Percentiles rank a stretch among this genome's conserved stretches.
These are phyloP conservation scores for Amphibolis antarctica DNA, from an alignment of 106 monocot species.

Conservation along the genomic window DNA sequence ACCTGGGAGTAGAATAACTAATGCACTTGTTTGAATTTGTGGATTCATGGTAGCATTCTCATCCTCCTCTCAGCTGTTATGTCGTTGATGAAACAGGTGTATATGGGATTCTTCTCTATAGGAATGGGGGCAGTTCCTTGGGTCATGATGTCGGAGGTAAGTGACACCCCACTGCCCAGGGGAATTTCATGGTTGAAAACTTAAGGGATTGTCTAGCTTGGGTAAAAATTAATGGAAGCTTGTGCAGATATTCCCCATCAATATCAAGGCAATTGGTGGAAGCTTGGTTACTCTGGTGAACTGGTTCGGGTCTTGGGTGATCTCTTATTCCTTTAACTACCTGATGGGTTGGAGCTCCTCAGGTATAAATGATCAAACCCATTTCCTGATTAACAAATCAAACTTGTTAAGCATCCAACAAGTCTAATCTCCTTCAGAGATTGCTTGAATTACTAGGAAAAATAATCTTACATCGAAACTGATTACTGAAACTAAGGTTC, in stretches of 20 bases:
- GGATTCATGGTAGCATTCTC: not conserved
- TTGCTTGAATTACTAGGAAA: too few species aligned
- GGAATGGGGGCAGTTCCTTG: constrained; percentile 84
- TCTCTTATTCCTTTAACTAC: constrained; percentile 20
- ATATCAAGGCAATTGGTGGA: constrained; percentile 13
- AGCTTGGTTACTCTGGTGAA: constrained; percentile 21
- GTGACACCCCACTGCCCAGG: not conserved
- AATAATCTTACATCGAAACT: too few species aligned
- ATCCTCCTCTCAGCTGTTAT: not conserved
- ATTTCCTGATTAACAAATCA: not conserved
- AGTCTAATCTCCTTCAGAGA: too few species aligned
- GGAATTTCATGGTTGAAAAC: not conserved
- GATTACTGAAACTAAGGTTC: too few species aligned
- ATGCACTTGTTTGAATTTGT: not conserved
- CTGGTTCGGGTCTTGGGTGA: constrained; percentile 24
- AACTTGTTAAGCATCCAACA: not conserved
- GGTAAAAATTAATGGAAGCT: not conserved
- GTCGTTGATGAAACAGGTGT: constrained; percentile 26
- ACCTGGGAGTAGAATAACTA: not conserved
- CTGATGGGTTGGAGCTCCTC: constrained; percentile 26
- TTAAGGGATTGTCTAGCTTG: not conserved
- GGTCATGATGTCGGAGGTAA: constrained; percentile 91
- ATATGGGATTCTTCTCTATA: constrained; percentile 42
- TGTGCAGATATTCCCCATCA: constrained; percentile 29
- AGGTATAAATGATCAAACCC: constrained; percentile 1